Percentiles rank a stretch among this genome's conserved stretches.
Conservation (phyloP, 148 eudicot genomes). For the Oxyria digyna region DNA sequence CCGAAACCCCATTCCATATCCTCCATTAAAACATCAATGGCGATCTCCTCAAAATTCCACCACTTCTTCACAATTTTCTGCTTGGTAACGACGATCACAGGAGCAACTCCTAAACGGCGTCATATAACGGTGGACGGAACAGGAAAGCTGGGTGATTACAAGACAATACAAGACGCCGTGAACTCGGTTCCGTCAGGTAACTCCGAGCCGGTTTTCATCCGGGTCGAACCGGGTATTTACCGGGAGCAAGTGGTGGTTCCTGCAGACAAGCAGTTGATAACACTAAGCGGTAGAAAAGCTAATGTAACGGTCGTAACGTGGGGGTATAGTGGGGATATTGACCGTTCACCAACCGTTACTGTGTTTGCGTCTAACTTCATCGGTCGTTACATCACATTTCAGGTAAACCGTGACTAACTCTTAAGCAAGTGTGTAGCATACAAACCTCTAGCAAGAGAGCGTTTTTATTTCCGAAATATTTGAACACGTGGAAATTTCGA, state of each 20-base stretch:
- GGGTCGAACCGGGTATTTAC: slow-evolving; percentile 31
- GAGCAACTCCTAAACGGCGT: background rate
- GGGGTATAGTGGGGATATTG: slow-evolving; percentile 24
- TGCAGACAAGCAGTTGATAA: slow-evolving; percentile 21
- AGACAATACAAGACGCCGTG: slow-evolving; percentile 29
- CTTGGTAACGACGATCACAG: background rate
- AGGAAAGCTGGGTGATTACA: slow-evolving; percentile 16
- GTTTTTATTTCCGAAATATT: no score
- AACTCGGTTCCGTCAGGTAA: slow-evolving; percentile 24
- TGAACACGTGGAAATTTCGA: no score
- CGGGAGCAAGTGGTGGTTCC: slow-evolving; percentile 24
- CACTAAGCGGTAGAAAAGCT: slow-evolving; percentile 22
- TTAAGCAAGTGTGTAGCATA: no score
- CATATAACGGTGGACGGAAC: slow-evolving; percentile 24
- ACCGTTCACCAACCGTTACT: slow-evolving; percentile 35
- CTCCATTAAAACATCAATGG: background rate
- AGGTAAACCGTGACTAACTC: slow-evolving; percentile 14
- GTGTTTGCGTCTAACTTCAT: slow-evolving; percentile 25
- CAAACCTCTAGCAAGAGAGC: no score
- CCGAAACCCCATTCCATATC: background rate
- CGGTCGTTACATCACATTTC: slow-evolving; percentile 27
- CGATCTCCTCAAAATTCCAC: background rate
- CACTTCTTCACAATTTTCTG: background rate
- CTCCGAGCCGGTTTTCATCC: slow-evolving; percentile 17
- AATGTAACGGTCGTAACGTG: slow-evolving; percentile 21